Conservation (phyloP, 2,329 filamentous ascomycete genomes). For the Neonectria sp. region DNA sequence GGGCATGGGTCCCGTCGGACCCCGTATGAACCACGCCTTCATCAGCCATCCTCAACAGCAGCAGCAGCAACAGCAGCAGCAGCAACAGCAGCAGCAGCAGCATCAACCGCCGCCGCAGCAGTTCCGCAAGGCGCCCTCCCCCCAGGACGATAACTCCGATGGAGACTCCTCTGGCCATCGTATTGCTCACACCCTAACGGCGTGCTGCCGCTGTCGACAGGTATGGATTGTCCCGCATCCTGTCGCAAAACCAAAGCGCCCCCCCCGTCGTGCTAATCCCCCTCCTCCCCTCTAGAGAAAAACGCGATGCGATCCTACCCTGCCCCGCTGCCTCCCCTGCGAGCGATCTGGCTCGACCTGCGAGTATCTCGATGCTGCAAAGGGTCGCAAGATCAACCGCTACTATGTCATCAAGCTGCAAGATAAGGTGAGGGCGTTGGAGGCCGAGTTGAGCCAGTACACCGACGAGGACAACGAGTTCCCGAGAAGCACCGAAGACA, state of each 20-base stretch:
- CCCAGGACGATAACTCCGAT: slow-evolving; percentile 62
- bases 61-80: slow-evolving; percentile 42
- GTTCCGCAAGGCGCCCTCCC: slow-evolving; percentile 48
- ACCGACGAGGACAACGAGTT: slow-evolving; percentile 82
- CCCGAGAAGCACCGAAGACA: slow-evolving; percentile 82
- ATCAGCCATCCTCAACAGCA: slow-evolving; percentile 45
- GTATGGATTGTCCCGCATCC: slow-evolving; percentile 61
- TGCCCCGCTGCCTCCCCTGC: slow-evolving; percentile 93
- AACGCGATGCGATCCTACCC: slow-evolving; percentile 93
- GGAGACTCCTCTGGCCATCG: slow-evolving; percentile 69
- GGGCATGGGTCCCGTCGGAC: slow-evolving; percentile 64
- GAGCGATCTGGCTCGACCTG: slow-evolving; percentile 92
- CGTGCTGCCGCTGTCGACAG: slow-evolving; percentile 85
- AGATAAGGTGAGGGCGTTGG: slow-evolving; percentile 85
- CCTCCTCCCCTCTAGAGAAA: slow-evolving; percentile 76
- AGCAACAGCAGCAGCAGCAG: slow-evolving; percentile 41
- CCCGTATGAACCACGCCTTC: slow-evolving; percentile 54
- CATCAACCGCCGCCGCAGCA: slow-evolving; percentile 45
- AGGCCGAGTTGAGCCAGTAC: slow-evolving; percentile 84
- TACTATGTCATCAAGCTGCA: slow-evolving; percentile 95
- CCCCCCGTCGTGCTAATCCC: slow-evolving; percentile 32
- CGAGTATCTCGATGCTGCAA: slow-evolving; percentile 95
- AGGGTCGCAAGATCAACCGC: slow-evolving; percentile 87
- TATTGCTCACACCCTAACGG: slow-evolving; percentile 84
- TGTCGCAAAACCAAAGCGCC: slow-evolving; percentile 22